A percentile compares a stretch with the other conserved stretches of the same genome.
Evolutionary conservation across 2,329 filamentous ascomycete species (phyloP).

Genomic region (Trichoderma simmonsii): DNA sequence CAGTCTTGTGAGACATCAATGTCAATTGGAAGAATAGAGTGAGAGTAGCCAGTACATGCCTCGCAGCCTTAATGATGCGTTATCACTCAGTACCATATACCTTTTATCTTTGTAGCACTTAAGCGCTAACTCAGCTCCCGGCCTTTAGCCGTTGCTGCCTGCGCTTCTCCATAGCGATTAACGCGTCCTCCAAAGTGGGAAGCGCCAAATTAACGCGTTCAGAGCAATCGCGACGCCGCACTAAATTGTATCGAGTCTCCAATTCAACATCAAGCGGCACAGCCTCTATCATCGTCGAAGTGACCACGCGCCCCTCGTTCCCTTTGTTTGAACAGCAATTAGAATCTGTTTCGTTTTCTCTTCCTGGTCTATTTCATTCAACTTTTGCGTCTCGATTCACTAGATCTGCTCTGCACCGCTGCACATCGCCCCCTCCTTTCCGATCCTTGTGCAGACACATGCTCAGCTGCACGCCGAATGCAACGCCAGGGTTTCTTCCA

Average conservation of each 20-base stretch:
- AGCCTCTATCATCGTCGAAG: not conserved
- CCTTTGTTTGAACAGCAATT: not conserved
- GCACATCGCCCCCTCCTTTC: not conserved
- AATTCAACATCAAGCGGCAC: not conserved
- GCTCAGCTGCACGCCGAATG: not conserved
- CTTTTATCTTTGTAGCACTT: not conserved
- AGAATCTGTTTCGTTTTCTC: not conserved
- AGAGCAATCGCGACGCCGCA: constrained; percentile 1
- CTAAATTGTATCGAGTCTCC: not conserved
- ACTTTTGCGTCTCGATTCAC: not conserved
- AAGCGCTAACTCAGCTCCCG: not conserved
- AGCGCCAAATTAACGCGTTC: constrained; percentile 16
- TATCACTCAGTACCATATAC: not conserved
- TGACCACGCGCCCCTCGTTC: not conserved
- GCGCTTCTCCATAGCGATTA: not conserved
- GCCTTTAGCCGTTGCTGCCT: not conserved
- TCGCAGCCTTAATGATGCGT: not conserved
- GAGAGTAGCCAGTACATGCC: not conserved
- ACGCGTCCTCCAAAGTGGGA: constrained; percentile 1
- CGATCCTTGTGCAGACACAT: not conserved
- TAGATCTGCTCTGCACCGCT: not conserved
- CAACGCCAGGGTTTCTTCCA: not conserved
- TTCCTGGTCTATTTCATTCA: not conserved
- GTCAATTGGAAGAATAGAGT: not conserved
- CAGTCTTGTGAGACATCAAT: not conserved